A percentile compares a stretch with the other conserved stretches of the same genome.
Evolutionary conservation across 495 filamentous ascomycete genomes (phyloP).

Genomic region (Penicillium goetzii): DNA sequence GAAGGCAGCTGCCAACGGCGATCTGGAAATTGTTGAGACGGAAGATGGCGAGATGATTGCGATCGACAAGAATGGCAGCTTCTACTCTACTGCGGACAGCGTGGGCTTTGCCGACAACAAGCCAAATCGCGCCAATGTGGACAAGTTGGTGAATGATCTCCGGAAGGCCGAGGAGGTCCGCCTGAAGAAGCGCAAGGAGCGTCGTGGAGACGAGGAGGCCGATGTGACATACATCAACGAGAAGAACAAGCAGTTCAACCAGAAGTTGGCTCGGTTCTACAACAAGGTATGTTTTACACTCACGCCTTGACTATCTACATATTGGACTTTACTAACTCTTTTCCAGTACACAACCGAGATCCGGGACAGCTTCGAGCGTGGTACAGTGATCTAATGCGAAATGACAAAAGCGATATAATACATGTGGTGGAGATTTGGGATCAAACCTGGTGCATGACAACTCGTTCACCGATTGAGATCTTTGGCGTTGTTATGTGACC

Average conservation of each 20-base stretch:
- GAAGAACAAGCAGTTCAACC: conserved; percentile 99
- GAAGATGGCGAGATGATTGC: conserved; percentile 93
- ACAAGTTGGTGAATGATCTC: conserved; percentile 83
- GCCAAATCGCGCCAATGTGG: conserved; percentile 87
- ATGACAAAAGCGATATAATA: conserved; percentile 31
- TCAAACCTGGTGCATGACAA: conserved; percentile 2
- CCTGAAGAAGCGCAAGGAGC: conserved; percentile 80
- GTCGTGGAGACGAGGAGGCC: conserved; percentile 73
- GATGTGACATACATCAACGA: conserved; percentile 99
- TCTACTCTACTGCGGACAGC: conserved; percentile 84
- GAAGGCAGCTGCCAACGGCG: conserved; percentile 75
- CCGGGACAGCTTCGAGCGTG: conserved; percentile 95
- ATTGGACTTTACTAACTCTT: conserved; percentile 36
- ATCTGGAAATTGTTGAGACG: conserved; percentile 90
- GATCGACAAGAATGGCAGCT: conserved; percentile 84
- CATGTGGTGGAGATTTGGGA: conserved; percentile 24
- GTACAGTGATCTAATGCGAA: conserved; percentile 63
- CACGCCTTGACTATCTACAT: background rate
- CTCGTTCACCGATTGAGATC: background rate
- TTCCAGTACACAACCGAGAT: conserved; percentile 90
- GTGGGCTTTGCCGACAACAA: conserved; percentile 82
- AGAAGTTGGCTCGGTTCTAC: conserved; percentile 92
- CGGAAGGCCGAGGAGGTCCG: conserved; percentile 85
- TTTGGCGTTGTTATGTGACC: background rate
- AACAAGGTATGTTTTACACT: conserved; percentile 71